Percentiles rank a stretch among this genome's conserved stretches.
Conservation (phyloP, 805 yeast species). For the Starmera pachycereana region DNA sequence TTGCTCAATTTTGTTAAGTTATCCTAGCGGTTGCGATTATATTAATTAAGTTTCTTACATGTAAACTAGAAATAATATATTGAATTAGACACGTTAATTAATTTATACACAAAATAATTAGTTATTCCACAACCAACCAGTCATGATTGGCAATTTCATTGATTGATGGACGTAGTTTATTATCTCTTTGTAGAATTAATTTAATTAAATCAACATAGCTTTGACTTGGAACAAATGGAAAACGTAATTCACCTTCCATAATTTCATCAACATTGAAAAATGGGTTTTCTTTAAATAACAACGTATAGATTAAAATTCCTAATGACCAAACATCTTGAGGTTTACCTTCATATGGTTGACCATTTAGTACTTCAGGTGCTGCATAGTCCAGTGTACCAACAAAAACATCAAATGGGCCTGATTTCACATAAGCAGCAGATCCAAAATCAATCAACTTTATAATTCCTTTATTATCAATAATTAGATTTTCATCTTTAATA, state of each 20-base stretch:
- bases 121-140: slow-evolving; percentile 39
- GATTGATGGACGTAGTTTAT: slow-evolving; percentile 62
- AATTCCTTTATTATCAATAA: slow-evolving; percentile 72
- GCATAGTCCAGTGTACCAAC: slow-evolving; percentile 98
- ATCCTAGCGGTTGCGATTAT: no score
- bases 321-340: slow-evolving; percentile 98
- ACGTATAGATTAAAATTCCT: slow-evolving; percentile 83
- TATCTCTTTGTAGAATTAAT: slow-evolving; percentile 58
- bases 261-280: slow-evolving; percentile 94
- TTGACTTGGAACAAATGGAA: slow-evolving; percentile 55
- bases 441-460: slow-evolving; percentile 92
- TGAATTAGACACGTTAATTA: no score
- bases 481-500: slow-evolving; percentile 88
- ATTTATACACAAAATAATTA: no score
- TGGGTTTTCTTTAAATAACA: slow-evolving; percentile 90
- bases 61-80: no score
- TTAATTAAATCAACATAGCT: slow-evolving; percentile 51
- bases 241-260: slow-evolving; percentile 74
- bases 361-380: slow-evolving; percentile 90
- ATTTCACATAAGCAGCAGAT: slow-evolving; percentile 79
- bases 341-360: slow-evolving; percentile 81
- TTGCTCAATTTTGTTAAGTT: no score
- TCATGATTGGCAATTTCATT: slow-evolving; percentile 54
- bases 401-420: slow-evolving; percentile 94
- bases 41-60: no score